phyloP scores from a whole-genome alignment of 306 rosid species.

The Citrullus amarus region DNA sequence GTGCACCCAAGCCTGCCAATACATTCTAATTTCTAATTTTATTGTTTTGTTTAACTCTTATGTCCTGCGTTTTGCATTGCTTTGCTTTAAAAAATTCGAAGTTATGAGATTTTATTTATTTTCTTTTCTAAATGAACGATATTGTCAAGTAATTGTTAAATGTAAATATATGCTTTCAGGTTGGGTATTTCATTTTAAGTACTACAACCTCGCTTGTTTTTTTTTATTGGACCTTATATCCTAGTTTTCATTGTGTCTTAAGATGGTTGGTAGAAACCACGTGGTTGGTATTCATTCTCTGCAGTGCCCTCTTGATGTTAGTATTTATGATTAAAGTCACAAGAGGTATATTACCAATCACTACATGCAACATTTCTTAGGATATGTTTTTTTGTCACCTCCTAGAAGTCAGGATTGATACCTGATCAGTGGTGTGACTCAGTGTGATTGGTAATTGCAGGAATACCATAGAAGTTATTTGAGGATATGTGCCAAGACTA shows the following conservation, averaged over 20 bases:
- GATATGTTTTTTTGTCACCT: conserved; percentile 15
- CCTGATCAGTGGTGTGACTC: conserved; percentile 21
- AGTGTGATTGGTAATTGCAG: conserved; percentile 30
- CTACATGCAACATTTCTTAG: conserved; percentile 21
- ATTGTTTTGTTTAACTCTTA: not conserved
- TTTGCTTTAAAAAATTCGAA: not conserved
- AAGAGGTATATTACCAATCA: conserved; percentile 12
- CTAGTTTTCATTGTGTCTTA: no score
- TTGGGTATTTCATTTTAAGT: not conserved
- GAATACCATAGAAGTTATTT: conserved; percentile 19
- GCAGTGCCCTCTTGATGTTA: conserved; percentile 2
- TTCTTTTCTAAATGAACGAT: not conserved
- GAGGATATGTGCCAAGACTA: conserved; percentile 16
- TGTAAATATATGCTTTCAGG: not conserved
- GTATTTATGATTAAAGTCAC: conserved; percentile 5
- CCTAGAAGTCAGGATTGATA: conserved; percentile 19
- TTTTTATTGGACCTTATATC: not conserved
- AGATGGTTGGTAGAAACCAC: not conserved
- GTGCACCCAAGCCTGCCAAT: not conserved
- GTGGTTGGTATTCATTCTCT: conserved; percentile 8
- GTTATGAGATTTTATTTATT: not conserved
- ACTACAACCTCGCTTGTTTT: not conserved
- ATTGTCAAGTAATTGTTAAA: not conserved
- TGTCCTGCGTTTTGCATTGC: not conserved
- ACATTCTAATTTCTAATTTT: not conserved